These are phyloP conservation scores for Scutellaria baicalensis DNA, from an alignment of 257 asterid genomes.

Conservation along the genomic window DNA sequence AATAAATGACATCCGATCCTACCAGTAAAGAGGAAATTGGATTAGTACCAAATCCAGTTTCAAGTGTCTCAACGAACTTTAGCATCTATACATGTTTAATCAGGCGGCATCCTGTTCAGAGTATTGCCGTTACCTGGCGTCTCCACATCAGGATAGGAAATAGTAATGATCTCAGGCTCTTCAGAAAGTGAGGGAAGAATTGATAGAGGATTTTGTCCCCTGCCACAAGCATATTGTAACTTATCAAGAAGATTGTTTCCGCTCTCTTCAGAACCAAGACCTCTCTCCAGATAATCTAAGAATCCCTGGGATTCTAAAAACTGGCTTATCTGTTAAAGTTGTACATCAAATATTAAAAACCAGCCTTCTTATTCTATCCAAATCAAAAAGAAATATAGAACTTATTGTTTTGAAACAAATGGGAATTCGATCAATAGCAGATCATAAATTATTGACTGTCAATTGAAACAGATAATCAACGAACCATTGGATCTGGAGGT, in stretches of 20 bases:
- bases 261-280: constrained; percentile 71
- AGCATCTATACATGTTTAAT: constrained; percentile 12
- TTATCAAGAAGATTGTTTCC: constrained; percentile 80
- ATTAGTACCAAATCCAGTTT: constrained; percentile 15
- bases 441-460: constrained; percentile 5
- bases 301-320: constrained; percentile 91
- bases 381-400: background rate
- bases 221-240: constrained; percentile 91
- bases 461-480: constrained; percentile 6
- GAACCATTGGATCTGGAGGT: constrained; percentile 94
- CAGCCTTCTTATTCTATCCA: constrained; percentile 9
- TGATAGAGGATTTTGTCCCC: constrained; percentile 82
- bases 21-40: constrained; percentile 3
- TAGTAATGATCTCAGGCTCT: constrained; percentile 66
- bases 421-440: background rate
- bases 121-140: constrained; percentile 38
- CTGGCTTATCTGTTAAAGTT: constrained; percentile 69
- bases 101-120: constrained; percentile 13
- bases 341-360: constrained; percentile 21
- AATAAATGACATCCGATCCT: constrained; percentile 55
- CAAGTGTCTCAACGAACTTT: background rate
- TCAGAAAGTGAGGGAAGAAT: constrained; percentile 42
- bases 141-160: constrained; percentile 52
- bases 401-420: background rate
- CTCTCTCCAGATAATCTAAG: constrained; percentile 92